These are phyloP conservation scores for Erodium moschatum DNA, from an alignment of 441 rosid species.

Conservation along the genomic window DNA sequence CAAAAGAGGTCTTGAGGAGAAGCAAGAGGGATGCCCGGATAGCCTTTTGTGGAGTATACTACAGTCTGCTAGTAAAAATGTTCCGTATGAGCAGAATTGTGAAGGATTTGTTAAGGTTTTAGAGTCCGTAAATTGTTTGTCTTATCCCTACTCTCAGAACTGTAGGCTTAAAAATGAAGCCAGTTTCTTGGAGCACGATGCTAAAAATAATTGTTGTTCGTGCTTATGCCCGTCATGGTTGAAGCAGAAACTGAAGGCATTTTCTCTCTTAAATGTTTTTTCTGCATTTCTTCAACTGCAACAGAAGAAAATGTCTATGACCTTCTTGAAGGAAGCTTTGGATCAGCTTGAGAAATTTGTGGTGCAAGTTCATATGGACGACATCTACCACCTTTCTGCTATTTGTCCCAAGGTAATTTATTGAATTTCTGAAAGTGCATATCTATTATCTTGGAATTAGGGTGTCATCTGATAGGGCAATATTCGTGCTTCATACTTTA, in stretches of 20 bases:
- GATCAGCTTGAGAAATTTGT: constrained; percentile 42
- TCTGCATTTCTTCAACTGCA: constrained; percentile 37
- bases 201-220: constrained; percentile 8
- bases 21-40: constrained; percentile 29
- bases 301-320: constrained; percentile 31
- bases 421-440: constrained; percentile 13
- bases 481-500: not conserved
- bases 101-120: constrained; percentile 57
- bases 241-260: constrained; percentile 54
- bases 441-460: not conserved
- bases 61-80: constrained; percentile 36
- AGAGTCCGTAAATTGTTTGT: constrained; percentile 51
- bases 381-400: constrained; percentile 54
- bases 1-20: constrained; percentile 20
- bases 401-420: constrained; percentile 65
- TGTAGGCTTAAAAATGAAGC: constrained; percentile 41
- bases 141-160: constrained; percentile 37
- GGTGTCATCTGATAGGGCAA: not conserved
- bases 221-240: constrained; percentile 80
- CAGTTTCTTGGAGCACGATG: constrained; percentile 8
- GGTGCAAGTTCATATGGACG: constrained; percentile 40
- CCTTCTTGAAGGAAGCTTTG: constrained; percentile 42
- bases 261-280: constrained; percentile 54
- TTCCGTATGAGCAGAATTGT: constrained; percentile 39
- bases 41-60: constrained; percentile 42